These are phyloP conservation scores for Sporobolomyces phaffii DNA, from an alignment of 768 basidiomycete genomes.

Conservation along the genomic window DNA sequence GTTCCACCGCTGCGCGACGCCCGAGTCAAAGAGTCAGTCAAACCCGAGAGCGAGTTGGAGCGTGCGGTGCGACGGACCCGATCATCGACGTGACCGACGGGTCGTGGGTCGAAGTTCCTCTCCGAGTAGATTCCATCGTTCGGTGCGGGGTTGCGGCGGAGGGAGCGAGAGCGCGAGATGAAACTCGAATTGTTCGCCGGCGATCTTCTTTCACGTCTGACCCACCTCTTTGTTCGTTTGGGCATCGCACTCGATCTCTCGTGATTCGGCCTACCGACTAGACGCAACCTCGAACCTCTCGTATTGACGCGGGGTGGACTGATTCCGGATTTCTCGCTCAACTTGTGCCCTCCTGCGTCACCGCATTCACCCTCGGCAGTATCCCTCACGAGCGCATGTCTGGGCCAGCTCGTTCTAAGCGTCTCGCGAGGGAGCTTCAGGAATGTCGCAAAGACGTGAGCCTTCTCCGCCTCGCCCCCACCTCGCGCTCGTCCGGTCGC, in stretches of 20 bases:
- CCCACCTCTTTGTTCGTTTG: too few species aligned
- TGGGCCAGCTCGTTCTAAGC: constrained; percentile 11
- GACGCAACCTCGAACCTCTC: too few species aligned
- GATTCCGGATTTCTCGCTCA: not conserved
- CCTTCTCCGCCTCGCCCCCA: not conserved
- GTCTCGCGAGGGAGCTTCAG: constrained; percentile 14
- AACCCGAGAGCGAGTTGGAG: not conserved
- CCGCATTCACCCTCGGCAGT: too few species aligned
- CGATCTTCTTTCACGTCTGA: too few species aligned
- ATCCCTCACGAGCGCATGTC: not conserved
- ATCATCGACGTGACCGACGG: constrained; percentile 10
- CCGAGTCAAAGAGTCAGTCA: not conserved
- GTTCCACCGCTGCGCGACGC: not conserved
- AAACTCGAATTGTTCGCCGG: too few species aligned
- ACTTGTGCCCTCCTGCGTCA: not conserved
- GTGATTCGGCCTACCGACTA: too few species aligned
- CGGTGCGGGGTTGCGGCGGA: not conserved
- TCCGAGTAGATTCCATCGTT: constrained; percentile 2
- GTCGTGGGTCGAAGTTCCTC: constrained; percentile 13
- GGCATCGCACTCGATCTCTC: too few species aligned
- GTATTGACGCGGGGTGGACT: too few species aligned
- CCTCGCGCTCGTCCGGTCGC: not conserved
- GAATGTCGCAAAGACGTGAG: constrained; percentile 28
- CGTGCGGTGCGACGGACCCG: too few species aligned
- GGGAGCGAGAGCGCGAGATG: not conserved